These are phyloP conservation scores for Lactarius tabidus DNA, from an alignment of 768 basidiomycete species.

Conservation along the genomic window DNA sequence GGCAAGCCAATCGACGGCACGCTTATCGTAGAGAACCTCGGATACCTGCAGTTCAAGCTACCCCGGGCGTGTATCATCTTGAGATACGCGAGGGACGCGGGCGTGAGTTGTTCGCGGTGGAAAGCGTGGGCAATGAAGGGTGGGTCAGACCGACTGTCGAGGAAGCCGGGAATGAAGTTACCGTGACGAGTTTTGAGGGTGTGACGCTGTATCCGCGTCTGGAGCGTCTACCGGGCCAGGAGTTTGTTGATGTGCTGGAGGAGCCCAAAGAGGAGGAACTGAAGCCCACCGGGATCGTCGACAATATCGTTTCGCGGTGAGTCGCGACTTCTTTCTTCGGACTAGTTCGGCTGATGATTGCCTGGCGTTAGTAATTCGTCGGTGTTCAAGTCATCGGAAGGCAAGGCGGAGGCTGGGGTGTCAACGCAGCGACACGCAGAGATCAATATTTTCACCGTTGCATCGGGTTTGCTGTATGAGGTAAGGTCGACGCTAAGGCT, in stretches of 20 bases:
- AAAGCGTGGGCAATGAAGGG: conserved; percentile 85
- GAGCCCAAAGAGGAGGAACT: conserved; percentile 34
- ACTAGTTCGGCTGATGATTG: not conserved
- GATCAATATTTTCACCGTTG: conserved; percentile 99
- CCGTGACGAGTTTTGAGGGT: conserved; percentile 87
- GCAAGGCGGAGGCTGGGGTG: conserved; percentile 22
- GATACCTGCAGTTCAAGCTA: conserved; percentile 96
- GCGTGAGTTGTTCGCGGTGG: conserved; percentile 74
- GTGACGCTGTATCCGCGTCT: conserved; percentile 84
- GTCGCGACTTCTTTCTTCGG: conserved; percentile 20
- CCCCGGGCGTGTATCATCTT: conserved; percentile 81
- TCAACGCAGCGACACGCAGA: conserved; percentile 59
- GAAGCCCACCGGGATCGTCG: conserved; percentile 41
- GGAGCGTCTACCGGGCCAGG: conserved; percentile 67
- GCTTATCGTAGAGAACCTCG: conserved; percentile 88
- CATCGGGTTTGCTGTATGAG: conserved; percentile 94
- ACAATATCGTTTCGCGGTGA: conserved; percentile 50
- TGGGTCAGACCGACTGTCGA: conserved; percentile 76
- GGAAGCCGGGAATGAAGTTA: conserved; percentile 67
- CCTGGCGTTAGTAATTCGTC: conserved; percentile 29
- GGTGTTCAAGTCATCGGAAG: conserved; percentile 24
- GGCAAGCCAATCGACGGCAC: conserved; percentile 69
- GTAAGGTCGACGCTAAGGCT: conserved; percentile 37
- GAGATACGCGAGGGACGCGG: conserved; percentile 82
- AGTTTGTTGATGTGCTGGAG: conserved; percentile 73